Conservation (phyloP, 1,284 basidiomycete genomes). For the Fomitopsis palustris region DNA sequence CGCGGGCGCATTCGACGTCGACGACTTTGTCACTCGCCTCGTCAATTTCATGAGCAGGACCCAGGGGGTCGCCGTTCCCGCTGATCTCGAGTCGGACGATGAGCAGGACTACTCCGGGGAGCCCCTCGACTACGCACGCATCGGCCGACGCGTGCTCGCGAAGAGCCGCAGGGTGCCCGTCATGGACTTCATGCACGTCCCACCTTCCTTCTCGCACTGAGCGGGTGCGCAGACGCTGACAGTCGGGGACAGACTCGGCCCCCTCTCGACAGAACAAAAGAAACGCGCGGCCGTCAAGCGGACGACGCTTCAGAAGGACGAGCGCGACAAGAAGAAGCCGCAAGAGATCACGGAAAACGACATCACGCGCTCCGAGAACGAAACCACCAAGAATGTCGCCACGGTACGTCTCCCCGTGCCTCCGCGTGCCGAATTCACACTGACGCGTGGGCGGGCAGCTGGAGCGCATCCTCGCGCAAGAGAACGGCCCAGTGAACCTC, state of each 20-base stretch:
- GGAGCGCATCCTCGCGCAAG: slow-evolving; percentile 46
- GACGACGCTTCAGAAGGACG: slow-evolving; percentile 69
- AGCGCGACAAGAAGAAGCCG: slow-evolving; percentile 62
- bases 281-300: slow-evolving; percentile 58
- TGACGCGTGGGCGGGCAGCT: slow-evolving; percentile 37
- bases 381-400: slow-evolving; percentile 77
- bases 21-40: slow-evolving; percentile 76
- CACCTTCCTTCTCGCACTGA: slow-evolving; percentile 3
- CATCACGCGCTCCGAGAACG: slow-evolving; percentile 73
- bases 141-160: slow-evolving; percentile 70
- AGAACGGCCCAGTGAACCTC: slow-evolving; percentile 58
- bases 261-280: slow-evolving; percentile 75
- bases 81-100: slow-evolving; percentile 23
- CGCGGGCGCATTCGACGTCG: slow-evolving; percentile 77
- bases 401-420: slow-evolving; percentile 37
- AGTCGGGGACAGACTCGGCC: slow-evolving; percentile 62
- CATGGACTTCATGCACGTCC: slow-evolving; percentile 74
- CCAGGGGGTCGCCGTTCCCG: slow-evolving; percentile 31
- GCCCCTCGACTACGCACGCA: slow-evolving; percentile 66
- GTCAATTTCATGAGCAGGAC: slow-evolving; percentile 70
- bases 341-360: slow-evolving; percentile 77
- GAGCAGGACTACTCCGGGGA: slow-evolving; percentile 39
- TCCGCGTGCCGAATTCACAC: background rate
- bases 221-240: background rate
- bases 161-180: slow-evolving; percentile 72